Conservation (phyloP, 2,329 filamentous ascomycete genomes). For the Rasamsonia emersonii region DNA sequence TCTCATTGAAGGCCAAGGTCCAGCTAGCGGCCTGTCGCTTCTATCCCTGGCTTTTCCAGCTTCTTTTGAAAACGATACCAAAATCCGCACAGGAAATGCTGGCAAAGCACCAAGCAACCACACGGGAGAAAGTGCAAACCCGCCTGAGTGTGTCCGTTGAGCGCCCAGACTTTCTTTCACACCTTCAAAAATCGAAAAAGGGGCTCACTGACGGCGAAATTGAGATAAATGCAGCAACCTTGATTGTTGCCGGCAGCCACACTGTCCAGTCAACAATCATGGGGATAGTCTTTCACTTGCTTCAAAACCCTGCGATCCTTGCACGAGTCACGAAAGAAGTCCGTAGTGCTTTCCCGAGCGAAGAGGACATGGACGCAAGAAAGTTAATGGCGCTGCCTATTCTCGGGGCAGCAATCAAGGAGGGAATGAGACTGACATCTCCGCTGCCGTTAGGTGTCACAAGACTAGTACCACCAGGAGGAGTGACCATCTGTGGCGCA, state of each 20-base stretch:
- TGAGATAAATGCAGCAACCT: conserved; percentile 1
- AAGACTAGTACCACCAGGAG: too few species aligned
- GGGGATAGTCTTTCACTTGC: not conserved
- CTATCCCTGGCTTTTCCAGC: conserved; percentile 2
- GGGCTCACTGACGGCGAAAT: conserved; percentile 2
- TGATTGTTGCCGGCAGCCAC: conserved; percentile 2
- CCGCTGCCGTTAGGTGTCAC: not conserved
- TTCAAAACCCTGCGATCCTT: conserved; percentile 1
- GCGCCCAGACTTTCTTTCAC: conserved; percentile 3
- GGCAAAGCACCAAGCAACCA: not conserved
- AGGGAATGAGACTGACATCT: not conserved
- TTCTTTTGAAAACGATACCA: not conserved
- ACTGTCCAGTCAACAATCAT: not conserved
- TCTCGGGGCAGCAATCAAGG: conserved; percentile 2
- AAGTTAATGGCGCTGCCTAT: conserved; percentile 2
- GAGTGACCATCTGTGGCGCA: too few species aligned
- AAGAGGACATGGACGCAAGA: conserved; percentile 2
- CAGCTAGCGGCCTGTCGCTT: not conserved
- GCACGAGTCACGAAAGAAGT: conserved; percentile 3
- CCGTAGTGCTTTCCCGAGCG: conserved; percentile 1
- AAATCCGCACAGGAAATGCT: not conserved
- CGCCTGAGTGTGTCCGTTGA: not conserved
- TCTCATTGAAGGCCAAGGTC: not conserved
- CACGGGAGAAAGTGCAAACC: not conserved
- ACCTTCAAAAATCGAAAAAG: conserved; percentile 2